phyloP scores from a whole-genome alignment of 83 land plant species.

The Diphasiastrum complanatum region DNA sequence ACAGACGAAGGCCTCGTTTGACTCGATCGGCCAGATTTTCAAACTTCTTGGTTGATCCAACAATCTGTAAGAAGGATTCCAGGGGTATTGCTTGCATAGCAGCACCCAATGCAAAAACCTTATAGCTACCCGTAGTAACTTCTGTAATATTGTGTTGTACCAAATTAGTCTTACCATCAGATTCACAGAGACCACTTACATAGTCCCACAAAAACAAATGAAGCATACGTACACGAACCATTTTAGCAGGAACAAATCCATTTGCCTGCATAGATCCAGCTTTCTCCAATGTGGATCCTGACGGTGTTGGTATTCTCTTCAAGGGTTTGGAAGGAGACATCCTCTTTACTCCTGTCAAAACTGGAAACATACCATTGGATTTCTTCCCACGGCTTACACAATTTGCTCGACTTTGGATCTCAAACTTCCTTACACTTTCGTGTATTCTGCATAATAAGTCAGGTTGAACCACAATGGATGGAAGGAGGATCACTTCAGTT shows the following conservation, averaged over 20 bases:
- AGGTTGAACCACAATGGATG: slow-evolving; percentile 47
- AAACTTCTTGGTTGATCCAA: slow-evolving; percentile 54
- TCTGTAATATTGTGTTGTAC: slow-evolving; percentile 12
- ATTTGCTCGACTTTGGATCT: slow-evolving; percentile 56
- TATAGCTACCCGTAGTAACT: background rate
- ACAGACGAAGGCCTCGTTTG: slow-evolving; percentile 52
- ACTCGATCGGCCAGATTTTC: slow-evolving; percentile 56
- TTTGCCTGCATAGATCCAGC: slow-evolving; percentile 54
- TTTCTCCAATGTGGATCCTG: slow-evolving; percentile 28
- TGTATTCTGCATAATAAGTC: slow-evolving; percentile 58
- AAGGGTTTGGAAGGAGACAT: slow-evolving; percentile 17
- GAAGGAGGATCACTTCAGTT: slow-evolving; percentile 69
- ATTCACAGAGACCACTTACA: slow-evolving; percentile 36
- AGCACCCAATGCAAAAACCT: slow-evolving; percentile 41
- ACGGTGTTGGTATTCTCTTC: slow-evolving; percentile 8
- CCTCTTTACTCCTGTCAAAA: slow-evolving; percentile 46
- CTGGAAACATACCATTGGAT: slow-evolving; percentile 40
- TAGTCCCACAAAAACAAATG: slow-evolving; percentile 79
- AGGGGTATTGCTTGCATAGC: slow-evolving; percentile 79
- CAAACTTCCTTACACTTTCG: slow-evolving; percentile 63
- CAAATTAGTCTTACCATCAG: slow-evolving; percentile 30
- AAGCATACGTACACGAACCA: slow-evolving; percentile 82
- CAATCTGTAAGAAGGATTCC: slow-evolving; percentile 82
- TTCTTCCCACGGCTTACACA: slow-evolving; percentile 19
- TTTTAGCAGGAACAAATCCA: slow-evolving; percentile 83